Conservation (phyloP, 1,284 basidiomycete genomes). For the Cronartium quercuum region DNA sequence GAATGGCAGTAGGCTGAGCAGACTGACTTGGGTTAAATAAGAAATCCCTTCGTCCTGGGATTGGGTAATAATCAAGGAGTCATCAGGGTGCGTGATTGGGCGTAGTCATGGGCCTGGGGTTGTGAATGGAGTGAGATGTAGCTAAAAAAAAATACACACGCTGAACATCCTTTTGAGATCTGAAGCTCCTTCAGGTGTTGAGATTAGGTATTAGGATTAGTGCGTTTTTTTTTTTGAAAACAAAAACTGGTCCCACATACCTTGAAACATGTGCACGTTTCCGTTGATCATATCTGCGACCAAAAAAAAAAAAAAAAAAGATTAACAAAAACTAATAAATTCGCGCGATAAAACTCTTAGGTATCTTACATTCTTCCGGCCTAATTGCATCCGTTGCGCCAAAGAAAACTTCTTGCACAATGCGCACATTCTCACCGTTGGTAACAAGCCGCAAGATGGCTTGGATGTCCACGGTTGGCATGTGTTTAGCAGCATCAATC, state of each 20-base stretch:
- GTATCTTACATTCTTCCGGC: conserved; percentile 23
- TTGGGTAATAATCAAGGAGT: background rate
- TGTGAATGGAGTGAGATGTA: background rate
- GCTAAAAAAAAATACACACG: background rate
- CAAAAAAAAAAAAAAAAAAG: no score
- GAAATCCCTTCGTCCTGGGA: conserved; percentile 19
- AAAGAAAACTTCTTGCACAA: conserved; percentile 26
- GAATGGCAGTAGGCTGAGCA: background rate
- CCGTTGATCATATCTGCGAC: conserved; percentile 15
- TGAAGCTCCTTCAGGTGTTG: background rate
- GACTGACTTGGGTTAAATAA: conserved; percentile 16
- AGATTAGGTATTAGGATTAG: no score
- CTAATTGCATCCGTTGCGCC: conserved; percentile 10
- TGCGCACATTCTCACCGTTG: background rate
- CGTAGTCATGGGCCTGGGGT: no score
- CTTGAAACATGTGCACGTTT: conserved; percentile 22
- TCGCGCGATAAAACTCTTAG: background rate
- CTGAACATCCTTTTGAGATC: conserved; percentile 27
- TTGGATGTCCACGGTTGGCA: conserved; percentile 7
- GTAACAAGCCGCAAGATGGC: conserved; percentile 5
- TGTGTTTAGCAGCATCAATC: conserved; percentile 35
- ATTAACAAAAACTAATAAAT: background rate
- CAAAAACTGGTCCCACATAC: no score
- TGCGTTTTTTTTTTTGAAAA: no score
- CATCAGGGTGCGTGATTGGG: background rate